These are phyloP conservation scores for Purpureocillium takamizusanense DNA, from an alignment of 2,329 filamentous ascomycete genomes.

Conservation along the genomic window DNA sequence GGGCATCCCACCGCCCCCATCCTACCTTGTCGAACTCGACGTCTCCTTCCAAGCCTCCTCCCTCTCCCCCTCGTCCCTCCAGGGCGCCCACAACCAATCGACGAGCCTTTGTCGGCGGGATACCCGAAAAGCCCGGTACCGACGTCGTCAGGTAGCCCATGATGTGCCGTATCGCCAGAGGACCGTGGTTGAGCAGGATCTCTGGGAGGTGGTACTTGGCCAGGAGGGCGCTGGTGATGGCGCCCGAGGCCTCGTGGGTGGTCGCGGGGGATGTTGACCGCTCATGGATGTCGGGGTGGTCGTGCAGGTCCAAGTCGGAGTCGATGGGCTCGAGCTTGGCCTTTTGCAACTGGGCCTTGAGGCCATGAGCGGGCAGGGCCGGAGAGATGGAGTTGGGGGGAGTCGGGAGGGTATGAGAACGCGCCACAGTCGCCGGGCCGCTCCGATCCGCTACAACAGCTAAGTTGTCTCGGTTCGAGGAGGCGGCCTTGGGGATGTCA, in stretches of 20 bases:
- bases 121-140: constrained; percentile 84
- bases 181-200: constrained; percentile 82
- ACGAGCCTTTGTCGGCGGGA: constrained; percentile 82
- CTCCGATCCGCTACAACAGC: constrained; percentile 62
- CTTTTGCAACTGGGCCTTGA: constrained; percentile 58
- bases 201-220: constrained; percentile 85
- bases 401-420: constrained; percentile 64
- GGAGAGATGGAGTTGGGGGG: constrained; percentile 95
- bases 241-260: constrained; percentile 61
- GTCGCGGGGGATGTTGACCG: constrained; percentile 36
- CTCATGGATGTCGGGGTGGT: constrained; percentile 28
- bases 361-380: constrained; percentile 70
- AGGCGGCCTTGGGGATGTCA: constrained; percentile 53
- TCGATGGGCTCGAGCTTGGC: constrained; percentile 59
- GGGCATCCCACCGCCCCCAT: constrained; percentile 93
- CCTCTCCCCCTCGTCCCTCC: constrained; percentile 64
- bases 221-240: constrained; percentile 77
- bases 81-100: constrained; percentile 86
- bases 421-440: constrained; percentile 51
- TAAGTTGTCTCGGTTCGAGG: constrained; percentile 59
- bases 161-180: constrained; percentile 87
- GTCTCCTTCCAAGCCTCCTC: constrained; percentile 56
- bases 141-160: constrained; percentile 91
- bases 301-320: constrained; percentile 80
- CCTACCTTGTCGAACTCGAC: constrained; percentile 91